phyloP scores from a whole-genome alignment of 2,329 filamentous ascomycete genomes.

The Oidium heveae region DNA sequence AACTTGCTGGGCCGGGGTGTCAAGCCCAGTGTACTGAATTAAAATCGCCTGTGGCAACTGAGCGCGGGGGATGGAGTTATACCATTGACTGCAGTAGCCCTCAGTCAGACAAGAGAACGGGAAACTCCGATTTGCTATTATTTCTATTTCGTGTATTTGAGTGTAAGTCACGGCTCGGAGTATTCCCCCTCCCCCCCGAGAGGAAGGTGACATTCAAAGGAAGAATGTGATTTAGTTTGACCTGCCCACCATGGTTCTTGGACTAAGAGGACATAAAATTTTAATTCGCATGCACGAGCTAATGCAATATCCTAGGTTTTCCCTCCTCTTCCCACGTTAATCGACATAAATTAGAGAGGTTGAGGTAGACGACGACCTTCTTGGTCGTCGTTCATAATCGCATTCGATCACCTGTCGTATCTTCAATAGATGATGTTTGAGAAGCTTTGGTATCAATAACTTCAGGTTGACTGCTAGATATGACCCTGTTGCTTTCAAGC shows the following conservation, averaged over 20 bases:
- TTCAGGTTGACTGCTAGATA: too few relatives aligned
- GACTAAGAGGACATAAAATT: not conserved
- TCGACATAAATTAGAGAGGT: too few relatives aligned
- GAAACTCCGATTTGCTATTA: too few relatives aligned
- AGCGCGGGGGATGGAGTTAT: not conserved
- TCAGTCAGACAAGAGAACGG: too few relatives aligned
- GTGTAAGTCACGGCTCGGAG: not conserved
- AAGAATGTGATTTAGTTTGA: not conserved
- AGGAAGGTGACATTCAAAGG: not conserved
- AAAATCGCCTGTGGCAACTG: not conserved
- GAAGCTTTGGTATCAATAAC: not conserved
- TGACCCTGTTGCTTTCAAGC: too few relatives aligned
- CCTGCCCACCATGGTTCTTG: not conserved
- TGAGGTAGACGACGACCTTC: not conserved
- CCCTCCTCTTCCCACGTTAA: not conserved
- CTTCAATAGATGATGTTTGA: not conserved
- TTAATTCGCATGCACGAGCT: not conserved
- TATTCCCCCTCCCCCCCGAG: not conserved
- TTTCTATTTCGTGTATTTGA: too few relatives aligned
- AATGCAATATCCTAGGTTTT: too few relatives aligned
- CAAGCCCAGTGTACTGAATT: too few relatives aligned
- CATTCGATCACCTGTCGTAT: not conserved
- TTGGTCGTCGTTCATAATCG: not conserved
- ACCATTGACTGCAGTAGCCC: not conserved
- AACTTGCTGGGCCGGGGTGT: too few relatives aligned